A percentile compares a stretch with the other conserved stretches of the same genome.
Evolutionary conservation across 805 yeast species (phyloP).

Genomic region (Ogataea trehaloabstinens): DNA sequence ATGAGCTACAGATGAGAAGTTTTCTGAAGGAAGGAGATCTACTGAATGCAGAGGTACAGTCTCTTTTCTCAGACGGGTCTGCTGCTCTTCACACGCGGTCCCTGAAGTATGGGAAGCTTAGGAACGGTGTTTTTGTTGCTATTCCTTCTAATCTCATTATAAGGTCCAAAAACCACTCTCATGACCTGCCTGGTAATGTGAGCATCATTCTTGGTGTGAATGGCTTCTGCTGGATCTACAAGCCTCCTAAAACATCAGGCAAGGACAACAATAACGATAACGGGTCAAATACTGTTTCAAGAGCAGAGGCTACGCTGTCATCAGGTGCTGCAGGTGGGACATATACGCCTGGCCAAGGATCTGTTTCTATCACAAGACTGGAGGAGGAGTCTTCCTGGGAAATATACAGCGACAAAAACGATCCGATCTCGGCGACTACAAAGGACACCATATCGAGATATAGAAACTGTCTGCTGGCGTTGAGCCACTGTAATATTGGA

Average conservation of each 20-base stretch:
- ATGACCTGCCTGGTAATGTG: conserved; percentile 90
- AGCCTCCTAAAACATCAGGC: conserved; percentile 43
- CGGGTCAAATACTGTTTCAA: conserved; percentile 23
- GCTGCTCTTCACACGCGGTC: conserved; percentile 96
- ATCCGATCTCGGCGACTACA: conserved; percentile 56
- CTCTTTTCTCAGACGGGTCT: conserved; percentile 82
- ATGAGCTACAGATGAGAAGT: conserved; percentile 93
- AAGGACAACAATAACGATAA: conserved; percentile 6
- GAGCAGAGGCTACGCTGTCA: conserved; percentile 40
- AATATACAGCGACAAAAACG: conserved; percentile 89
- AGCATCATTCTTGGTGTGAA: conserved; percentile 90
- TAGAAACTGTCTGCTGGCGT: conserved; percentile 75
- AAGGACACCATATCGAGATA: conserved; percentile 81
- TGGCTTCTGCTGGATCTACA: conserved; percentile 90
- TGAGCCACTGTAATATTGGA: conserved; percentile 83
- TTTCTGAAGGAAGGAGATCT: conserved; percentile 95
- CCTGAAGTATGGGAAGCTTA: conserved; percentile 87
- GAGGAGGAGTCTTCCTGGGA: conserved; percentile 92
- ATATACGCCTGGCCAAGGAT: conserved; percentile 56
- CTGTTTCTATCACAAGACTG: conserved; percentile 74
- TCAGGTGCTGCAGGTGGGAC: conserved; percentile 24
- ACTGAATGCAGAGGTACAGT: conserved; percentile 93
- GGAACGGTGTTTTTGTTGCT: conserved; percentile 80
- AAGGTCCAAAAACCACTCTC: conserved; percentile 84
- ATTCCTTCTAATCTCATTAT: conserved; percentile 84